Percentiles rank a stretch among this genome's conserved stretches.
Conservation (phyloP, 73 alveolate species). For the Paramecium octaurelia region DNA sequence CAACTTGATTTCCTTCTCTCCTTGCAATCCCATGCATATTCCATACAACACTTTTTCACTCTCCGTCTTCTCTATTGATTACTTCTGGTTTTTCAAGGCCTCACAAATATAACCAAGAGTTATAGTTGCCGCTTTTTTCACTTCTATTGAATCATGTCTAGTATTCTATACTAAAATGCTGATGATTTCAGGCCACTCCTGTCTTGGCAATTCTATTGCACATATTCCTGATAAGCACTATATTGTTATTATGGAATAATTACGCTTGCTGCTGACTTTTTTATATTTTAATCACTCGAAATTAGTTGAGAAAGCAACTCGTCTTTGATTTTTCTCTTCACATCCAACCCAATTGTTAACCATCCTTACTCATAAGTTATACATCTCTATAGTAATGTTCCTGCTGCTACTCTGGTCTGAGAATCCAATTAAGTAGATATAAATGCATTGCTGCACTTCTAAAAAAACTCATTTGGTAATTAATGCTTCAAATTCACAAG, state of each 20-base stretch:
- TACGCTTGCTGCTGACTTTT: slow-evolving; percentile 37
- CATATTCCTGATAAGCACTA: slow-evolving; percentile 39
- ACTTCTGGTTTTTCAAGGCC: slow-evolving; percentile 8
- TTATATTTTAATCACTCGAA: neutral
- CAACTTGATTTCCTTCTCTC: neutral
- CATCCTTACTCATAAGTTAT: neutral
- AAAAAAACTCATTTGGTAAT: neutral
- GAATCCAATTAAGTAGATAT: neutral
- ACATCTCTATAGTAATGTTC: slow-evolving; percentile 5
- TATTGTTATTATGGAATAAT: neutral
- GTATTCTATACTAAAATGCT: slow-evolving; percentile 14
- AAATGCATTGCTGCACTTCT: neutral
- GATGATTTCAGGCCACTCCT: slow-evolving; percentile 35
- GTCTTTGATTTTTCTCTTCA: neutral
- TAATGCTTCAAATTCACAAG: neutral
- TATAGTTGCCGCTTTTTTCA: slow-evolving; percentile 28
- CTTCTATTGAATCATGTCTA: neutral
- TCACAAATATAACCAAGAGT: slow-evolving; percentile 46
- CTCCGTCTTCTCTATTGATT: neutral
- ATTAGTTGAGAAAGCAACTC: slow-evolving; percentile 26
- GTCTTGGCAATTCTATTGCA: slow-evolving; percentile 44
- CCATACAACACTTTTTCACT: slow-evolving; percentile 26
- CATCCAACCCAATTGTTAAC: neutral
- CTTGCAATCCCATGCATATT: slow-evolving; percentile 3
- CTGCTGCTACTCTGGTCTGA: neutral